Evolutionary conservation across 805 yeast species (phyloP), one percentile per base, ranked within the genome.

Genomic region (Pachysolen tannophilus): DNA sequence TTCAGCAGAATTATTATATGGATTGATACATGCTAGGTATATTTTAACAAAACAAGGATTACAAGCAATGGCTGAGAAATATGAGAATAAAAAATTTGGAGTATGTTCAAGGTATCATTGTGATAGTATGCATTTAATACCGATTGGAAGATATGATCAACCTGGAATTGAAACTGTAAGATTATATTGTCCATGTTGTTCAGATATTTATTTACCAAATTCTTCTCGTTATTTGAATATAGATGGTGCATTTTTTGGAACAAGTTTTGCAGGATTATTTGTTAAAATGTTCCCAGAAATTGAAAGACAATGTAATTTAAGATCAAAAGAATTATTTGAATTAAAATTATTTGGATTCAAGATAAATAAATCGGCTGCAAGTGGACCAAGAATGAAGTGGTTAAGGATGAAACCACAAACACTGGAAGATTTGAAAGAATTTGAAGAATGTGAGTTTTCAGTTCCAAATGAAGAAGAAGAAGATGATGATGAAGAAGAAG

Each of bases 321-420:
- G 82, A 49, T 63, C 75, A 43, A 74, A 71, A 46, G 62, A 65
- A 44, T 72, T 65, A 40, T 80, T 70, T 53, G 82, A 83, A 33
- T 69, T 87, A 50, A 83, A 78, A 53, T 68, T 88, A 31, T 92
- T 84, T 61, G 98, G 98, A 1, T 92, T 92, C 65, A 74, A 73
- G 46, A 67, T 92, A 20, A 75, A 82, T 48, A 90, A 84, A 52
- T 52, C 61, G 36, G 80, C 94, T 30, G 62, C 70, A 20, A 69
- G 82, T 32, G 98, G 98, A 0, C 88, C 94, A n/a, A 72, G 97
- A 47, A 92, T 92, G 97, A 72, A 71, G 49, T 92, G 98, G 98
- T 67, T 90, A 42, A 74, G 97, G 47, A 78, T 76, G 54, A 65
- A 72, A 43, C 97, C 97, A 3, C 61, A 62, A 29, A 69, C 75